Conservation (phyloP, 2,329 filamentous ascomycete species). For the Huntiella abstrusa region DNA sequence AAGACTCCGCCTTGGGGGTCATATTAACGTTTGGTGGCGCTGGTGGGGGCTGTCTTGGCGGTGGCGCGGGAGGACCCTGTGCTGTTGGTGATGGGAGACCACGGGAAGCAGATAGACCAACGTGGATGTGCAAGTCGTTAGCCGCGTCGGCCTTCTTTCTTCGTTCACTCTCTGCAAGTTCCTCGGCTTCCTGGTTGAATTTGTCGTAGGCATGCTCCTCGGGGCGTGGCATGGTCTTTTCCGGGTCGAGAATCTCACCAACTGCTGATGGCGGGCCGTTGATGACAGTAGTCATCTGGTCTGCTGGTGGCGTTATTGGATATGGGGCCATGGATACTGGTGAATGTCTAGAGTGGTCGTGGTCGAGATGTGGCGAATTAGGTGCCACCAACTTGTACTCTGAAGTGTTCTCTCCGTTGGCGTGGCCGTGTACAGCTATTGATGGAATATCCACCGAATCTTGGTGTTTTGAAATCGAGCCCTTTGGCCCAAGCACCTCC, state of each 20-base stretch:
- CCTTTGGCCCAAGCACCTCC: constrained; percentile 33
- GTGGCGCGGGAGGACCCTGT: constrained; percentile 30
- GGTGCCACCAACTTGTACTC: constrained; percentile 15
- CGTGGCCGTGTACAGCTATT: not conserved
- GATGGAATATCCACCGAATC: constrained; percentile 4
- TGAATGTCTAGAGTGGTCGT: constrained; percentile 30
- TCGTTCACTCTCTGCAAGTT: constrained; percentile 25
- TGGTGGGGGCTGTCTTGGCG: constrained; percentile 31
- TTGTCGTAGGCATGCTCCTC: constrained; percentile 39
- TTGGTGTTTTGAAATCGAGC: constrained; percentile 12
- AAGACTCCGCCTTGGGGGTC: constrained; percentile 26
- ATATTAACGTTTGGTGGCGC: constrained; percentile 19
- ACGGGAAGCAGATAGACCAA: constrained; percentile 36
- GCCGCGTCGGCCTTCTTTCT: constrained; percentile 27
- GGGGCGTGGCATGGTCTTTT: constrained; percentile 39
- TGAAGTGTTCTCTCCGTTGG: too few species aligned
- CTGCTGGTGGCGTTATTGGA: constrained; percentile 44
- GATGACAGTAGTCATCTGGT: constrained; percentile 18
- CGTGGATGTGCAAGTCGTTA: constrained; percentile 30
- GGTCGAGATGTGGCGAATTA: constrained; percentile 30
- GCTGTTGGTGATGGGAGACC: constrained; percentile 21
- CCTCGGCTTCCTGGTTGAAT: constrained; percentile 36
- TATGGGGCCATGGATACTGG: constrained; percentile 43
- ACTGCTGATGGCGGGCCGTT: constrained; percentile 25
- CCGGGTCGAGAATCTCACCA: constrained; percentile 33